Evolutionary conservation across 164 flowering plant genomes (phyloP).

Genomic region (Vitis rupestris): DNA sequence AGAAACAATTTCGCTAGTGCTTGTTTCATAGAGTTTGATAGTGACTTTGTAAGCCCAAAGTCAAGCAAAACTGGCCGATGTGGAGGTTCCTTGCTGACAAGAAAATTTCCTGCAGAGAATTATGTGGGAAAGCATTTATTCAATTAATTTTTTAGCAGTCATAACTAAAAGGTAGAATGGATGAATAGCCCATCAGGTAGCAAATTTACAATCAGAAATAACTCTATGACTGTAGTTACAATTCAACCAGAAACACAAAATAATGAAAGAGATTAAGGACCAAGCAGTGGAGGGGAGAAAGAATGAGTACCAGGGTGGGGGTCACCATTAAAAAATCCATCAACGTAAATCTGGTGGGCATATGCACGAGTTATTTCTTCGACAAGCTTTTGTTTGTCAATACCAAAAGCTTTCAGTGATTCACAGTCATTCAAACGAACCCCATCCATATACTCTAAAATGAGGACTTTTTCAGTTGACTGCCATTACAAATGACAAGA

Average conservation of each 20-base stretch:
- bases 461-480: slow-evolving; percentile 86
- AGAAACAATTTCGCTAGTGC: slow-evolving; percentile 97
- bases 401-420: slow-evolving; percentile 63
- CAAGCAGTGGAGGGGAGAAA: not conserved
- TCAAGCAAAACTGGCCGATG: slow-evolving; percentile 91
- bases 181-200: too few relatives aligned
- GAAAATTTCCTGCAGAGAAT: slow-evolving; percentile 74
- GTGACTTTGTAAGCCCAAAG: slow-evolving; percentile 87
- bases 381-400: slow-evolving; percentile 82
- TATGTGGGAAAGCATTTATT: not conserved
- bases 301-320: slow-evolving; percentile 88
- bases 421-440: slow-evolving; percentile 80
- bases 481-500: slow-evolving; percentile 27
- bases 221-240: not conserved
- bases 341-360: slow-evolving; percentile 96
- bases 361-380: slow-evolving; percentile 98
- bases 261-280: not conserved
- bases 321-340: slow-evolving; percentile 98
- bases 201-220: not conserved
- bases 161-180: too few relatives aligned
- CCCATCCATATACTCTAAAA: slow-evolving; percentile 96
- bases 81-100: slow-evolving; percentile 90
- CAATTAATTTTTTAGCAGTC: not conserved
- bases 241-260: not conserved
- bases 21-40: slow-evolving; percentile 69